Conservation (phyloP, 768 basidiomycete species). For the Serendipita vermifera region DNA sequence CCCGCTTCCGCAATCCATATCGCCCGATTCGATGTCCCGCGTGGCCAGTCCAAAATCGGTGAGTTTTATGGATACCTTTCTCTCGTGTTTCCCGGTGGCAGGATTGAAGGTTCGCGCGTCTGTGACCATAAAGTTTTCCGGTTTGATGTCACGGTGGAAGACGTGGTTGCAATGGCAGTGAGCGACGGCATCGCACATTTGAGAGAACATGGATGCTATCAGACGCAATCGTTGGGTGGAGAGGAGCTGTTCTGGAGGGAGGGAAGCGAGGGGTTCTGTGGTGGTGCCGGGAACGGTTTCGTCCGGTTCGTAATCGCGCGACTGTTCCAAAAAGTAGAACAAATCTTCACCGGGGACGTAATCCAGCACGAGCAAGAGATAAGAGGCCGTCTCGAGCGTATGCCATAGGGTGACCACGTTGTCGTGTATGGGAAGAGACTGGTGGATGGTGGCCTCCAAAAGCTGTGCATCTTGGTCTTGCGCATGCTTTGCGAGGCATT, state of each 20-base stretch:
- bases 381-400: slow-evolving; percentile 84
- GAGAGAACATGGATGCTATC: slow-evolving; percentile 93
- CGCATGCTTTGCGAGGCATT: slow-evolving; percentile 90
- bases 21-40: slow-evolving; percentile 72
- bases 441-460: slow-evolving; percentile 93
- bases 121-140: slow-evolving; percentile 95
- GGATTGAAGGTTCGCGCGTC: slow-evolving; percentile 51
- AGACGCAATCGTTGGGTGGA: slow-evolving; percentile 79
- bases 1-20: slow-evolving; percentile 97
- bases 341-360: slow-evolving; percentile 94
- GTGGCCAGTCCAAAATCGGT: slow-evolving; percentile 95
- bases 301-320: slow-evolving; percentile 66
- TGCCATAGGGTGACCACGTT: slow-evolving; percentile 93
- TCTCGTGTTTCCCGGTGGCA: slow-evolving; percentile 45
- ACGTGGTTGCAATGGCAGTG: slow-evolving; percentile 85
- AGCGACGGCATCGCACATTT: slow-evolving; percentile 98
- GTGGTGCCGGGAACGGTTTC: slow-evolving; percentile 19
- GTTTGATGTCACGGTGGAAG: slow-evolving; percentile 97
- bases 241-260: slow-evolving; percentile 70
- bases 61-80: slow-evolving; percentile 90
- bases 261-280: slow-evolving; percentile 21
- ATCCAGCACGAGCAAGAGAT: slow-evolving; percentile 85
- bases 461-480: slow-evolving; percentile 85
- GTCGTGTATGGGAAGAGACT: slow-evolving; percentile 75
- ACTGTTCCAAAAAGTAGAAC: slow-evolving; percentile 96